Percentiles rank a stretch among this genome's conserved stretches.
phyloP scores from a whole-genome alignment of 2,329 filamentous ascomycete species.

The Berkeleyomyces rouxiae region DNA sequence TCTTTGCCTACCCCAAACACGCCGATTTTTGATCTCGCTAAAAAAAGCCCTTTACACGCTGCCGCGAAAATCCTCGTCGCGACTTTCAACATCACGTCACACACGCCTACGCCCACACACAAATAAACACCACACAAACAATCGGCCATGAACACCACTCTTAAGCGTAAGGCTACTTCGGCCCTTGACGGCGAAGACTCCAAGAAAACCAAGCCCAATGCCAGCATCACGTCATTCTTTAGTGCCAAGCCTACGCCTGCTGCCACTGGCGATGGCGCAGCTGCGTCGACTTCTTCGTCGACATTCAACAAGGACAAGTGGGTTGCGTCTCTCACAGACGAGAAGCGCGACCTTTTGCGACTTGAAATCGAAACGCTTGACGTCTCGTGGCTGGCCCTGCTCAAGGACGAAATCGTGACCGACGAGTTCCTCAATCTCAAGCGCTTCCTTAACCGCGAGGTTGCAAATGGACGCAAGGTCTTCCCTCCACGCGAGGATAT shows the following conservation, averaged over 20 bases:
- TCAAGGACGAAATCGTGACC: conserved; percentile 71
- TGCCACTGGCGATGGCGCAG: conserved; percentile 20
- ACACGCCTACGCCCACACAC: not conserved
- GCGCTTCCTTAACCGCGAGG: conserved; percentile 67
- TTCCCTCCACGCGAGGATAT: conserved; percentile 81
- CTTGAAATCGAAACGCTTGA: conserved; percentile 87
- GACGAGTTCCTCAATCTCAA: conserved; percentile 79
- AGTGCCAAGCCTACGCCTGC: conserved; percentile 42
- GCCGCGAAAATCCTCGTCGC: not conserved
- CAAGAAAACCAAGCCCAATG: conserved; percentile 60
- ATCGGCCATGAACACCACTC: conserved; percentile 32
- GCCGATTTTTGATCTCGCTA: not conserved
- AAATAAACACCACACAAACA: not conserved
- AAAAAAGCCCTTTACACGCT: conserved; percentile 3
- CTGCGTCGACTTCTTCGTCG: conserved; percentile 18
- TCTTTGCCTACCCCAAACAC: not conserved
- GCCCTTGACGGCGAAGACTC: conserved; percentile 29
- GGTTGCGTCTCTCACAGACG: conserved; percentile 59
- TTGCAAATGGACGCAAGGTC: conserved; percentile 54
- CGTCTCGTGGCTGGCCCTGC: conserved; percentile 74
- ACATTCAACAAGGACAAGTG: conserved; percentile 64
- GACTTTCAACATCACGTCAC: not conserved
- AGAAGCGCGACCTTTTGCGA: conserved; percentile 67
- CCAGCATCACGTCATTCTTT: conserved; percentile 83
- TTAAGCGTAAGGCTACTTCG: conserved; percentile 50